Evolutionary conservation across 108 stramenopile species (phyloP).

Genomic region (Nitzschia sp.): DNA sequence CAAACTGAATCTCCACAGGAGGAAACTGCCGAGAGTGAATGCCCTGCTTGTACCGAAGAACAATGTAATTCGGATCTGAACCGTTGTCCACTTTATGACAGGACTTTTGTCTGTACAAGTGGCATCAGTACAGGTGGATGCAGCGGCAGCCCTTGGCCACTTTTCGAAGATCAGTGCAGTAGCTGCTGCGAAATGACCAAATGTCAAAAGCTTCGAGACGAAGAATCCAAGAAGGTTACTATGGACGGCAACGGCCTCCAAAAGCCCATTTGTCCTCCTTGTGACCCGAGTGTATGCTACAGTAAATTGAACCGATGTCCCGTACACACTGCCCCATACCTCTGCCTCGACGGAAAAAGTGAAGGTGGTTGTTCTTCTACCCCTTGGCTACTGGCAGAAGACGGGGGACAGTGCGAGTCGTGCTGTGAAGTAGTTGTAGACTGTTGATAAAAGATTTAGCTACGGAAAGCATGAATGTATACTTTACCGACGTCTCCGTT

Average conservation of each 20-base stretch:
- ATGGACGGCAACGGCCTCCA: conserved; percentile 21
- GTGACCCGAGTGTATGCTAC: conserved; percentile 41
- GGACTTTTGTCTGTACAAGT: conserved; percentile 63
- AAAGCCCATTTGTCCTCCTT: conserved; percentile 40
- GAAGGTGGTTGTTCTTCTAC: conserved; percentile 60
- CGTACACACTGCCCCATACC: conserved; percentile 50
- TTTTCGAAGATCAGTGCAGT: conserved; percentile 36
- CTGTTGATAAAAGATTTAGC: conserved; percentile 12
- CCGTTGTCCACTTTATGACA: conserved; percentile 50
- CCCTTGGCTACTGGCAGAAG: conserved; percentile 44
- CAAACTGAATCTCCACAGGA: background rate
- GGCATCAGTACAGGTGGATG: conserved; percentile 66
- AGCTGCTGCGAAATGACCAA: conserved; percentile 61
- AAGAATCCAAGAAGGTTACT: conserved; percentile 25
- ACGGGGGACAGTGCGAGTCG: conserved; percentile 19
- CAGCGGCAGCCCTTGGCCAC: conserved; percentile 46
- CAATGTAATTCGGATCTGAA: conserved; percentile 61
- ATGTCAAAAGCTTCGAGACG: conserved; percentile 26
- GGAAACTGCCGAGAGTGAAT: conserved; percentile 14
- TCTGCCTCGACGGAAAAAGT: conserved; percentile 50
- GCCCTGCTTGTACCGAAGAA: conserved; percentile 53
- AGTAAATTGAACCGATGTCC: conserved; percentile 47
- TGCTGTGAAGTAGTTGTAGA: conserved; percentile 39
- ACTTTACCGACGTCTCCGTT: conserved; percentile 10
- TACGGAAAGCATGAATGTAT: background rate